Percentiles rank a stretch among this genome's conserved stretches.
Conservation (phyloP, 805 yeast species). For the Debaryomyces tyrocola region DNA sequence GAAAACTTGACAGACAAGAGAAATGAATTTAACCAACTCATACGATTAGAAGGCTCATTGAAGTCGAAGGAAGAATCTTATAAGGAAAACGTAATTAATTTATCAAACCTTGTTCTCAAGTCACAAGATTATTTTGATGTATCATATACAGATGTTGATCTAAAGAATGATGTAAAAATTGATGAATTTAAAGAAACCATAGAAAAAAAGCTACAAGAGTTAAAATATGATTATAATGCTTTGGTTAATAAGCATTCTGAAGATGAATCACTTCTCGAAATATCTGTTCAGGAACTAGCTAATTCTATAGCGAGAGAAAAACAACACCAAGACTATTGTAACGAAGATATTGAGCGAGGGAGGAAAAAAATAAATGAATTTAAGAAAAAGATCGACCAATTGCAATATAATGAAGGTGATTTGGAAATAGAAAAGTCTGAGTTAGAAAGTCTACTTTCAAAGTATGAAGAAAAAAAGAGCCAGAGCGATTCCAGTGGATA, state of each 20-base stretch:
- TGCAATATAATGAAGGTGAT: conserved; percentile 45
- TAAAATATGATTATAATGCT: conserved; percentile 1
- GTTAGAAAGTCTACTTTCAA: conserved; percentile 37
- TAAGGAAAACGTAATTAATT: conserved; percentile 11
- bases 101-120: background rate
- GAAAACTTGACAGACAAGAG: background rate
- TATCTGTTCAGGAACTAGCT: conserved; percentile 13
- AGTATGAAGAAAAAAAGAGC: conserved; percentile 24
- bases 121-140: background rate
- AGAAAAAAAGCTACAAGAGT: conserved; percentile 6
- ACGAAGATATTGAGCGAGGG: conserved; percentile 38
- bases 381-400: conserved; percentile 35
- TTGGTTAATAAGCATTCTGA: conserved; percentile 8
- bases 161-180: conserved; percentile 2
- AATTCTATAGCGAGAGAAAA: conserved; percentile 38
- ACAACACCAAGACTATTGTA: conserved; percentile 42
- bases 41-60: conserved; percentile 57
- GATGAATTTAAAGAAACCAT: background rate
- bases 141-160: background rate
- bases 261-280: conserved; percentile 8
- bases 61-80: conserved; percentile 43
- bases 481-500: conserved; percentile 25
- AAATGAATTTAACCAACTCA: conserved; percentile 22
- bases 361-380: conserved; percentile 36
- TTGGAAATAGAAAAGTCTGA: conserved; percentile 46